Evolutionary conservation across 192 early-diverging fungal genomes (phyloP), one percentile per base, ranked within the genome.

Genomic region (Hyaloraphidium curvatum): DNA sequence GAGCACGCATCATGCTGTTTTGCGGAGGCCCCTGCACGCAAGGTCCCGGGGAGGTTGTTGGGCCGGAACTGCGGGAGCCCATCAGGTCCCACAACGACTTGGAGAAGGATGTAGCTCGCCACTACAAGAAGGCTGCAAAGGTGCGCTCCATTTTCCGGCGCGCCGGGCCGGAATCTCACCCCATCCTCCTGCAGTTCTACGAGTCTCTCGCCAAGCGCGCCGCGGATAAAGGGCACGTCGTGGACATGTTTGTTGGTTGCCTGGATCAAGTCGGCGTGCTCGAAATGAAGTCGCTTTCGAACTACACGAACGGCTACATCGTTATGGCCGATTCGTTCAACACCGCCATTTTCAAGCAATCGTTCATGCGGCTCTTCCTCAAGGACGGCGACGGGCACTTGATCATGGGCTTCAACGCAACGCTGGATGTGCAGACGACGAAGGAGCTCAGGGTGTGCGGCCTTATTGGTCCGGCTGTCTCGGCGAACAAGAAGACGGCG

Each of bases 41-140:
- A 61, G 94, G 94, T 2, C 94, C 94, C 19, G 94, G 94, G 37
- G 75, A 86, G 72, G 88, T 98, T 14, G 91, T 98, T 0, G 83
- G 87, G 13, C 72, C 72, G 26, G 91, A 94, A 63, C 74, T 98
- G 30, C 75, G 81, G 60, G 94, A 98, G 64, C 79, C 84, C 11
- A 89, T 98, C 51, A 82, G 94, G 54, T 89, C 89, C n/a, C 94
- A 98, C 66, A 87, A 93, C 59, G 94, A 98, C 55, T 82, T 98
- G 52, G 91, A 96, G 55, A 94, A 91, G 69, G 94, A 98, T 51
- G 73, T 74, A 4, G 86, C 84, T 39, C 81, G 86, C 58, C 80
- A 98, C 65, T 86, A 81, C 60, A 91, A 91, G 66, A 94, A 91
- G 72, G 82, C 94, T 0, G 59, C 72, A 40, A 96, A 95, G 68